Percentiles rank a stretch among this genome's conserved stretches.
Evolutionary conservation across 2,329 filamentous ascomycete genomes (phyloP).

Genomic region (Shiraia sp.): DNA sequence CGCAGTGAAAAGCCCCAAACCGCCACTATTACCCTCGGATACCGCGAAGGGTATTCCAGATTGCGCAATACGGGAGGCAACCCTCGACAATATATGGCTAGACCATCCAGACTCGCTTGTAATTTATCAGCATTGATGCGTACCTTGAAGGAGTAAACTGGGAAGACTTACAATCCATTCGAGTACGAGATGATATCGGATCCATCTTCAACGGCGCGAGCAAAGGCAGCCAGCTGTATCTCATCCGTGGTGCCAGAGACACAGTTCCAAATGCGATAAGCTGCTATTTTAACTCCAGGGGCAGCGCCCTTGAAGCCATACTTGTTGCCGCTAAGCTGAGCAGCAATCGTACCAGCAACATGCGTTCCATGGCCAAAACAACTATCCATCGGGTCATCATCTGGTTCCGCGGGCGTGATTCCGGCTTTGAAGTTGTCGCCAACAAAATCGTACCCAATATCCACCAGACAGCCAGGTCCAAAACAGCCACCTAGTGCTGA

Average conservation of each 20-base stretch:
- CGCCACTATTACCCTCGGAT: constrained; percentile 58
- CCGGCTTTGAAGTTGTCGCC: constrained; percentile 53
- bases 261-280: constrained; percentile 23
- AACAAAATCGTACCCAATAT: constrained; percentile 61
- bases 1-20: constrained; percentile 53
- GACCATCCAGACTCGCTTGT: constrained; percentile 31
- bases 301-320: constrained; percentile 23
- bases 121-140: neutral
- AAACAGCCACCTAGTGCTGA: constrained; percentile 68
- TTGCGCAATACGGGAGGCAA: constrained; percentile 49
- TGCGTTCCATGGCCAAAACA: constrained; percentile 61
- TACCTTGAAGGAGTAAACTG: neutral
- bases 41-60: constrained; percentile 56
- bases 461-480: constrained; percentile 61
- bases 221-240: constrained; percentile 17
- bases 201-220: constrained; percentile 59
- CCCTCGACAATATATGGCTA: constrained; percentile 46
- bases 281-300: constrained; percentile 20
- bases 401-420: constrained; percentile 48
- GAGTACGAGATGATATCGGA: constrained; percentile 42
- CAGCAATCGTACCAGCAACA: constrained; percentile 63
- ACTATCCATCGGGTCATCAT: constrained; percentile 56
- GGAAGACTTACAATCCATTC: constrained; percentile 8
- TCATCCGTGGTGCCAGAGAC: constrained; percentile 10
- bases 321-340: constrained; percentile 51